Evolutionary conservation across 164 flowering plant species (phyloP).

Genomic region (Aristolochia californica): DNA sequence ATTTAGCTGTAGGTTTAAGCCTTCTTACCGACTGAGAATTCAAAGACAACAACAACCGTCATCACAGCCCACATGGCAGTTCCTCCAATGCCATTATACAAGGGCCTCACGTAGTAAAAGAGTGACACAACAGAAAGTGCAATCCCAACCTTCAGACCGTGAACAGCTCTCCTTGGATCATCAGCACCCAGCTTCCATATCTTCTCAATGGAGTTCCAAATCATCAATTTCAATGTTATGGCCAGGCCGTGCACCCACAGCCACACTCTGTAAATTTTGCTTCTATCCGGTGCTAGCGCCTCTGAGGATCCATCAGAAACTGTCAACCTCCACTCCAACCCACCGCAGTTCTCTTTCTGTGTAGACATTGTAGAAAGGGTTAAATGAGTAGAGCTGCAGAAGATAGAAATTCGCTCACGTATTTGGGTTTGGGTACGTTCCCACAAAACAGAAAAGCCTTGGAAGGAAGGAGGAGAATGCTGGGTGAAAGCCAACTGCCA

Average conservation of each 20-base stretch:
- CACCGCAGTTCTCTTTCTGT: slow-evolving; percentile 13
- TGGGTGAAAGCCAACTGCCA: slow-evolving; percentile 8
- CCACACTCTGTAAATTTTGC: slow-evolving; percentile 17
- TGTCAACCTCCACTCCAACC: slow-evolving; percentile 45
- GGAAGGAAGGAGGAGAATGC: slow-evolving; percentile 1
- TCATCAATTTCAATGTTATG: slow-evolving; percentile 12
- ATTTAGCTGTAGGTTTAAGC: no score
- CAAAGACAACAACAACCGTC: slow-evolving; percentile 82
- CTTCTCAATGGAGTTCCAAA: slow-evolving; percentile 29
- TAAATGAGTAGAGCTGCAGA: background rate
- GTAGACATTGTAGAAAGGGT: slow-evolving; percentile 15
- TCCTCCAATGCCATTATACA: slow-evolving; percentile 70
- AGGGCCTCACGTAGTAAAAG: slow-evolving; percentile 66
- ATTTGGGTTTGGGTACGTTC: slow-evolving; percentile 6
- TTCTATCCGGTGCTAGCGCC: slow-evolving; percentile 24
- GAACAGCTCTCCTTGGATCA: slow-evolving; percentile 52
- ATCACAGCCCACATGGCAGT: slow-evolving; percentile 83
- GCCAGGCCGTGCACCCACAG: slow-evolving; percentile 16
- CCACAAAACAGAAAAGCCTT: background rate
- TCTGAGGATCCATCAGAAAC: slow-evolving; percentile 28
- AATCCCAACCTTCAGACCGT: slow-evolving; percentile 63
- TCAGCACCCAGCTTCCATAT: slow-evolving; percentile 43
- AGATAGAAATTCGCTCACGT: background rate
- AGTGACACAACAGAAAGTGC: slow-evolving; percentile 60
- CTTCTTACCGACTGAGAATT: slow-evolving; percentile 54